These are phyloP conservation scores for Yamadazyma trypodendri DNA, from an alignment of 1,139 yeast species.

Conservation along the genomic window DNA sequence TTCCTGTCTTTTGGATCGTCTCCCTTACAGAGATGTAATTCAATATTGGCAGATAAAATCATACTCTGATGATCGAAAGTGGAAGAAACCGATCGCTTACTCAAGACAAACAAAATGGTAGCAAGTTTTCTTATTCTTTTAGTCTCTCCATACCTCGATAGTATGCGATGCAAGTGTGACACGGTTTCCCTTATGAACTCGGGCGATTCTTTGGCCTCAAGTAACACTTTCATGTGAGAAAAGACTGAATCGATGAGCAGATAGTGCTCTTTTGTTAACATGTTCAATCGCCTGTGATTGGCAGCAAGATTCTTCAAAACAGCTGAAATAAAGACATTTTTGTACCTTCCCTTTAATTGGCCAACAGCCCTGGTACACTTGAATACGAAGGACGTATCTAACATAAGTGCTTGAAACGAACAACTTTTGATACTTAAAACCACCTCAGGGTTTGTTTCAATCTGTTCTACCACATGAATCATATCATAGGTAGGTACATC, in stretches of 20 bases:
- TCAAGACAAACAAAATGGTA: conserved; percentile 22
- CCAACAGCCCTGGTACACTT: not conserved
- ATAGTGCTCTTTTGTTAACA: not conserved
- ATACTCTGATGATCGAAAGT: not conserved
- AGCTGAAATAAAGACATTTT: not conserved
- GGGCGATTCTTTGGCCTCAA: not conserved
- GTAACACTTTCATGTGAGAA: not conserved
- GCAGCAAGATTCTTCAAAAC: not conserved
- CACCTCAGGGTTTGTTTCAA: not conserved
- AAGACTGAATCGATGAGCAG: not conserved
- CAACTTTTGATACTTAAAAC: not conserved
- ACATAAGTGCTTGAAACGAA: not conserved
- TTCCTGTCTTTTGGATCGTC: not conserved
- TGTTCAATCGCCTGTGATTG: not conserved
- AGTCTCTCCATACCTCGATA: conserved; percentile 19
- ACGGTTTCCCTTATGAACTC: not conserved
- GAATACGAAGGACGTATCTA: not conserved
- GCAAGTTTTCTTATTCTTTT: conserved; percentile 32
- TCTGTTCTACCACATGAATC: not conserved
- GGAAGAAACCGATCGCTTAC: not conserved
- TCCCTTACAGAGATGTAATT: not conserved
- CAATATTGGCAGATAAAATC: not conserved
- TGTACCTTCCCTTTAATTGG: not conserved
- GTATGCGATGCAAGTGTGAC: conserved; percentile 1
- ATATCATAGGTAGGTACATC: not conserved